A percentile compares a stretch with the other conserved stretches of the same genome.
phyloP scores from a whole-genome alignment of 192 early-diverging fungal species.

The Lobosporangium transversale region DNA sequence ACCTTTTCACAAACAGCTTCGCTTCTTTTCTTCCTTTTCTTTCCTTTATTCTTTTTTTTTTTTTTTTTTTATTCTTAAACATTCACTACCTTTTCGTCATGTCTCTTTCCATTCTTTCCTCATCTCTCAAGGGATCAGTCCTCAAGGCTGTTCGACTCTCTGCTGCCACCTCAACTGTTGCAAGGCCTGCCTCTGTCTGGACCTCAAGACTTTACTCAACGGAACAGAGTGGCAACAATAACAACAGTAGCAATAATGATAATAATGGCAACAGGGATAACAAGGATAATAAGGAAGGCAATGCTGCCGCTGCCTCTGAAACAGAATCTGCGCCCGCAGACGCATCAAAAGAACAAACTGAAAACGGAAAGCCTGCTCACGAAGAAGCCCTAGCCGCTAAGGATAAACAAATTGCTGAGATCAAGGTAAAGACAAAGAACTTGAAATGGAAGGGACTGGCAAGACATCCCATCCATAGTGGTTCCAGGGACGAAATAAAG shows the following conservation, averaged over 20 bases:
- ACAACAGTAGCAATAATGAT: slow-evolving; percentile 41
- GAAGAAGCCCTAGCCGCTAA: slow-evolving; percentile 66
- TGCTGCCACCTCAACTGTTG: slow-evolving; percentile 11
- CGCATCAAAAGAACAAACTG: slow-evolving; percentile 7
- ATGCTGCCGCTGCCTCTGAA: slow-evolving; percentile 26
- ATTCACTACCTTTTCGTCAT: not conserved
- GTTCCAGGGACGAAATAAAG: too few species aligned
- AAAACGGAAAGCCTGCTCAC: slow-evolving; percentile 36
- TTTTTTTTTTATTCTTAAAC: not conserved
- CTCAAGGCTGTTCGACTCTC: slow-evolving; percentile 29
- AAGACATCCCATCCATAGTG: too few species aligned
- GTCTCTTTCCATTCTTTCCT: slow-evolving; percentile 23
- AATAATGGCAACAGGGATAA: slow-evolving; percentile 33
- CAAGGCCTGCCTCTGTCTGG: slow-evolving; percentile 33
- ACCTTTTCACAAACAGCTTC: slow-evolving; percentile 13
- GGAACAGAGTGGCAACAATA: slow-evolving; percentile 38
- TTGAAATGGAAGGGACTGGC: too few species aligned
- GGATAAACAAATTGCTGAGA: slow-evolving; percentile 82
- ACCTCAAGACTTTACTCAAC: slow-evolving; percentile 51
- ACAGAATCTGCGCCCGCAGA: slow-evolving; percentile 14
- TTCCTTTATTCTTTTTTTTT: slow-evolving; percentile 1
- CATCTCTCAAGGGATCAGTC: slow-evolving; percentile 32
- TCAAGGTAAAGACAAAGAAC: slow-evolving; percentile 79
- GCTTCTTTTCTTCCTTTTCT: not conserved
- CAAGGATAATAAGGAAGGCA: slow-evolving; percentile 36